These are phyloP conservation scores for Kodamaea laetipori DNA, from an alignment of 805 yeast genomes.

Conservation along the genomic window DNA sequence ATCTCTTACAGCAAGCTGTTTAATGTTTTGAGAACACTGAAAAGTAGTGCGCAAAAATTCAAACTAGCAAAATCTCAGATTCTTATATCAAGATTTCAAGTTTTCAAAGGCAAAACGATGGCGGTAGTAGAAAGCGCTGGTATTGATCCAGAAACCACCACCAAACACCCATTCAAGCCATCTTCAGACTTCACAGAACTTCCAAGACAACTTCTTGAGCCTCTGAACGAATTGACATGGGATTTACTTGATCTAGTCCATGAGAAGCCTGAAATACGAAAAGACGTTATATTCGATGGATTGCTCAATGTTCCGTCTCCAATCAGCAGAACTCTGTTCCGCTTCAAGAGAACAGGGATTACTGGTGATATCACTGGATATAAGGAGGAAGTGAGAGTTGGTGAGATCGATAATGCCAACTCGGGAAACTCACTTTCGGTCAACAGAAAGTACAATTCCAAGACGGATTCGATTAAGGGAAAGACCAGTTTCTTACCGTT, in stretches of 20 bases:
- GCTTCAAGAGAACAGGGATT: conserved; percentile 75
- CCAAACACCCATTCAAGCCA: background rate
- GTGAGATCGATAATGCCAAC: conserved; percentile 54
- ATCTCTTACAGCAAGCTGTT: conserved; percentile 11
- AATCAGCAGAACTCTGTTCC: conserved; percentile 61
- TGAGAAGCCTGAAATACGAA: conserved; percentile 47
- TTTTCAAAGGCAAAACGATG: conserved; percentile 2
- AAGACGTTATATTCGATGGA: conserved; percentile 42
- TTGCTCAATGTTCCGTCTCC: conserved; percentile 62
- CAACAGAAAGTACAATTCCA: conserved; percentile 64
- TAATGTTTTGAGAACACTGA: background rate
- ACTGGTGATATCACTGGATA: conserved; percentile 66
- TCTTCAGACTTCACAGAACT: conserved; percentile 4
- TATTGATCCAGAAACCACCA: conserved; percentile 4
- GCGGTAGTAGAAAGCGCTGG: background rate
- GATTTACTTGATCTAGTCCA: conserved; percentile 72
- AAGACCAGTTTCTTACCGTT: conserved; percentile 79
- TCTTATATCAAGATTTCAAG: background rate
- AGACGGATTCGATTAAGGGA: conserved; percentile 66
- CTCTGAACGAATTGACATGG: conserved; percentile 66
- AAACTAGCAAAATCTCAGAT: background rate
- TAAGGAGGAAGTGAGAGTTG: conserved; percentile 51
- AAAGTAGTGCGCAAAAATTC: conserved; percentile 1
- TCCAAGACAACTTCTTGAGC: conserved; percentile 49
- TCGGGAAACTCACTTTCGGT: conserved; percentile 74